These are phyloP conservation scores for Laburnicola sp. DNA, from an alignment of 2,329 filamentous ascomycete species.

Conservation along the genomic window DNA sequence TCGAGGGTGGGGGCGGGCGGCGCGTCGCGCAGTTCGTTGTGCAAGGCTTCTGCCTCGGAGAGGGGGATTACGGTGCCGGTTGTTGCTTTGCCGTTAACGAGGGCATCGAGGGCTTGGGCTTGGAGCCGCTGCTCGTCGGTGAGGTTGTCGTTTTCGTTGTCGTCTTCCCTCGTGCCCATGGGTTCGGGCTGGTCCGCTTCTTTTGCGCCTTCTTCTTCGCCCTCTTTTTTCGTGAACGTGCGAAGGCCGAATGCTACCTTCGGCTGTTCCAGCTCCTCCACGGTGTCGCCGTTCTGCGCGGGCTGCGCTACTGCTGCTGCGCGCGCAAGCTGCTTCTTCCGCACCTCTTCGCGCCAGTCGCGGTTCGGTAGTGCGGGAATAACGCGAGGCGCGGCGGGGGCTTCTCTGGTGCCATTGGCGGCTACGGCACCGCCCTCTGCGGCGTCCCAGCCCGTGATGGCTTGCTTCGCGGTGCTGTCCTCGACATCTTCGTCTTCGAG, in stretches of 20 bases:
- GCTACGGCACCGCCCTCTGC: constrained; percentile 54
- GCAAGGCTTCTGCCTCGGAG: constrained; percentile 68
- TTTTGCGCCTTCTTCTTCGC: constrained; percentile 20
- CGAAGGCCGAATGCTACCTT: constrained; percentile 55
- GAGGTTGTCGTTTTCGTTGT: constrained; percentile 27
- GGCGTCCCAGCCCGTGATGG: constrained; percentile 61
- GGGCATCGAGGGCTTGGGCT: constrained; percentile 56
- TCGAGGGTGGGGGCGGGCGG: constrained; percentile 77
- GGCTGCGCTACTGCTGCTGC: constrained; percentile 53
- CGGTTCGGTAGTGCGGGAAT: constrained; percentile 63
- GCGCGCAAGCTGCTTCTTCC: constrained; percentile 60
- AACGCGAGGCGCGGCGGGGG: constrained; percentile 54
- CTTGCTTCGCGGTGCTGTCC: constrained; percentile 28
- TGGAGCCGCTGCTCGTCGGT: constrained; percentile 49
- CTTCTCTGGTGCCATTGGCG: constrained; percentile 39
- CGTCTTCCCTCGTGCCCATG: constrained; percentile 34
- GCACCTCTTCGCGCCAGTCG: constrained; percentile 63
- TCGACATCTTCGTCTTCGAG: constrained; percentile 40
- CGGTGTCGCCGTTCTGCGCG: constrained; percentile 42
- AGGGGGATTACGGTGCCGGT: constrained; percentile 47
- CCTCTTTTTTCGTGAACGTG: constrained; percentile 44
- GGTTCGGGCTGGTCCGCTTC: constrained; percentile 18
- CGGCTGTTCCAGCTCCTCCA: constrained; percentile 42
- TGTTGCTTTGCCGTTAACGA: constrained; percentile 46
- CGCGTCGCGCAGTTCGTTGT: constrained; percentile 68